Evolutionary conservation across 805 yeast genomes (phyloP).

Genomic region (Teunomyces stri): DNA sequence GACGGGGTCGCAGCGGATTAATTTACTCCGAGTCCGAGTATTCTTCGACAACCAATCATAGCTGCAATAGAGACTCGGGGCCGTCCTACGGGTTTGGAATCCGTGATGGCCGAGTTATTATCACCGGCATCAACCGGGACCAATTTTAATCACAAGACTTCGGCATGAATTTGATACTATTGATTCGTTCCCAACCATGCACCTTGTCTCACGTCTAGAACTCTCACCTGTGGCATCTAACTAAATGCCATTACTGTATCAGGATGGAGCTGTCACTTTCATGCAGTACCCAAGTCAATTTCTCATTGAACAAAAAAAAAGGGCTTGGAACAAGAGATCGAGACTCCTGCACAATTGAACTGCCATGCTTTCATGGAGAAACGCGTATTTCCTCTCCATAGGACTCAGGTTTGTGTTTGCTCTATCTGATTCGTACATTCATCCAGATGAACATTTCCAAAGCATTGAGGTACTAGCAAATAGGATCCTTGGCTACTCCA

Average conservation of each 20-base stretch:
- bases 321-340: background rate
- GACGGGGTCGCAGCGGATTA: background rate
- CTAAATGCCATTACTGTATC: no score
- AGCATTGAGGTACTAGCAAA: constrained; percentile 69
- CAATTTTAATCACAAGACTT: background rate
- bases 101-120: background rate
- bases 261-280: background rate
- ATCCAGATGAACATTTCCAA: constrained; percentile 98
- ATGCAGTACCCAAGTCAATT: background rate
- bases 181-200: no score
- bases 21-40: constrained; percentile 1
- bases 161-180: no score
- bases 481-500: constrained; percentile 43
- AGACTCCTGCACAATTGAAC: constrained; percentile 1
- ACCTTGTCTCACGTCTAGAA: no score
- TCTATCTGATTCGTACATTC: constrained; percentile 78
- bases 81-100: background rate
- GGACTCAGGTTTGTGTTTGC: constrained; percentile 55
- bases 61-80: background rate
- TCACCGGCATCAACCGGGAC: background rate
- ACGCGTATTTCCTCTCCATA: constrained; percentile 42
- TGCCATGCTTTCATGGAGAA: constrained; percentile 40
- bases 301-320: background rate
- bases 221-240: no score
- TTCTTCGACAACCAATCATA: constrained; percentile 1